Base-by-base conservation (phyloP, 2,329 filamentous ascomycete genomes). In the Dactylonectria estremocensis region DNA sequence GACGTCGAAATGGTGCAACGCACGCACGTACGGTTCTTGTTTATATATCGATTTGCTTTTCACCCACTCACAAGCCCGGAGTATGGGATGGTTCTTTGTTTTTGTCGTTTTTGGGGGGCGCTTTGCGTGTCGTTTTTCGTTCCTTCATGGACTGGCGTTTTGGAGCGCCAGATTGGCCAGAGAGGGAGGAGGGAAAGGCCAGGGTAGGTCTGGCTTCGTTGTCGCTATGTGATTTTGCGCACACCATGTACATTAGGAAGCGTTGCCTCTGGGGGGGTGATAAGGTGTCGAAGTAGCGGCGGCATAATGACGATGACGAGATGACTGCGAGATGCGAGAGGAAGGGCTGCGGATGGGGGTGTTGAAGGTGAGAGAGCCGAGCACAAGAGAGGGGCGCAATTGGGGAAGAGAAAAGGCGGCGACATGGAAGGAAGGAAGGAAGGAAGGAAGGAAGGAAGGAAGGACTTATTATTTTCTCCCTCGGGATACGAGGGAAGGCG, bases 401-500 rank as follows among this genome's bases (percentile, higher is more conserved):
- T 45, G 46, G 14, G 55, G 53, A 55, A 48, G 54, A 50, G 55
- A 64, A 69, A 53, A 54, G n/a, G 63, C 35, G 54, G 37, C 46
- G 22, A 49, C n/a, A 46, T 7, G 10, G 60, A 52, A 43, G 57
- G 49, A 67, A 66, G 59, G 43, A 53, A 60, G 63, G 50, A 20
- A n/a, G 10, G 60, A 52, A 43, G 57, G 49, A 67, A 66, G 10
- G 60, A 52, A 43, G 57, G 49, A 67, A 66, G 59, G 43, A 53
- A 60, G 63, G 50, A 20, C 67, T 61, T 61, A 48, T 58, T 56
- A 28, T 70, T 59, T 69, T 68, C 67, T 66, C 66, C 70, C 73
- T 74, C 69, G 28, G 66, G 28, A 57, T 64, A 68, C 56, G 71
- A 73, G 72, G 74, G 72, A 67, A 74, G 74, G 69, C 74, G 74